These are phyloP conservation scores for Penicillium griseofulvum DNA, from an alignment of 2,329 filamentous ascomycete species.

Conservation along the genomic window DNA sequence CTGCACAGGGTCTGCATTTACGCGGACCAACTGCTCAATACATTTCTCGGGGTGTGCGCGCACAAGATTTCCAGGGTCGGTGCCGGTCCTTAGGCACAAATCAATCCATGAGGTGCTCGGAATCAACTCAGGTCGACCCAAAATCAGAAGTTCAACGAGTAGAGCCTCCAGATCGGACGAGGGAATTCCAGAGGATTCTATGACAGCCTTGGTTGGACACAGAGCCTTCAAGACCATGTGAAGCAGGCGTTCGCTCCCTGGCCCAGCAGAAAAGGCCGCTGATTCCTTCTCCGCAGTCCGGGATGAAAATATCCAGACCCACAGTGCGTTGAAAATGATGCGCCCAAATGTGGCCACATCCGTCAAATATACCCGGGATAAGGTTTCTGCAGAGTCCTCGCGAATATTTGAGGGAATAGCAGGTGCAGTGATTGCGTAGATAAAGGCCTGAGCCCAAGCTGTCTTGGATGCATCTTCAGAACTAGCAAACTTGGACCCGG, in stretches of 20 bases:
- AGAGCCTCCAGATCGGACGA: conserved; percentile 63
- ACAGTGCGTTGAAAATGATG: conserved; percentile 70
- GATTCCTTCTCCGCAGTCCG: conserved; percentile 75
- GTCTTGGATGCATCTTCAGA: conserved; percentile 51
- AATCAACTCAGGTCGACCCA: conserved; percentile 75
- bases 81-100: conserved; percentile 71
- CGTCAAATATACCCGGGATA: conserved; percentile 65
- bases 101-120: conserved; percentile 85
- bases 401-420: conserved; percentile 61
- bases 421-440: conserved; percentile 71
- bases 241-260: conserved; percentile 60
- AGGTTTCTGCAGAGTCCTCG: conserved; percentile 58
- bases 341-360: conserved; percentile 58
- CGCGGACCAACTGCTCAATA: conserved; percentile 63
- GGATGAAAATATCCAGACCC: conserved; percentile 71
- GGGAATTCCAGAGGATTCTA: conserved; percentile 32
- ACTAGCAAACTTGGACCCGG: conserved; percentile 52
- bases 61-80: conserved; percentile 80
- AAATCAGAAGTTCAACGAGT: conserved; percentile 71
- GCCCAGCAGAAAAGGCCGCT: conserved; percentile 63
- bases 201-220: conserved; percentile 31
- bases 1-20: conserved; percentile 48
- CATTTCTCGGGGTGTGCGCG: conserved; percentile 62
- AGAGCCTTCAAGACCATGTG: conserved; percentile 53
- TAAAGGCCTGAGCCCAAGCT: conserved; percentile 79